phyloP scores from a whole-genome alignment of 352 stramenopile species.

The Plasmopara muralis region DNA sequence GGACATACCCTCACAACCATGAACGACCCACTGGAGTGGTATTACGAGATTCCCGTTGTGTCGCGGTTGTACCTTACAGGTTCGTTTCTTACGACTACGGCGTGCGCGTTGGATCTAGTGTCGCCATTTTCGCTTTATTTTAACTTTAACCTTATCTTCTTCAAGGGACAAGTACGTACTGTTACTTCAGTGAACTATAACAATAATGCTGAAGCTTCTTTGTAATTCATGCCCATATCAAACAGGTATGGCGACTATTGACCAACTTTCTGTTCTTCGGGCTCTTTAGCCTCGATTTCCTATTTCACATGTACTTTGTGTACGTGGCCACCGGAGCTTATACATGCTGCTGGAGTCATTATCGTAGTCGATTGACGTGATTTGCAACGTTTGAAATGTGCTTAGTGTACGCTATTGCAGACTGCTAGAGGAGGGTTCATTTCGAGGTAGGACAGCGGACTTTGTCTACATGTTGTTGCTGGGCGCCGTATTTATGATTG shows the following conservation, averaged over 20 bases:
- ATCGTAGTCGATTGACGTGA: constrained; percentile 3
- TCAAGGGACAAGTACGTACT: constrained; percentile 89
- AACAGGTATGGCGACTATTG: constrained; percentile 91
- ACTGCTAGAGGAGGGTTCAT: constrained; percentile 97
- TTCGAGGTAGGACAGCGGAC: constrained; percentile 93
- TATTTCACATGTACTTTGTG: constrained; percentile 99
- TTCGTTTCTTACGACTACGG: constrained; percentile 95
- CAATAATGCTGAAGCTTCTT: background rate
- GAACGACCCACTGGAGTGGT: constrained; percentile 92
- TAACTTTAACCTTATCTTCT: constrained; percentile 95
- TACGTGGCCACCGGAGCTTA: constrained; percentile 38
- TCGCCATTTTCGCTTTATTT: constrained; percentile 95
- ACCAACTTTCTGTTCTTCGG: constrained; percentile 99
- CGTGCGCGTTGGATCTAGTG: constrained; percentile 95
- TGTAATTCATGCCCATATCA: background rate
- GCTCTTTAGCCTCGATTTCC: constrained; percentile 97
- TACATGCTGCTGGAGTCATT: no score
- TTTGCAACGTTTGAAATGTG: constrained; percentile 6
- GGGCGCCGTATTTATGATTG: constrained; percentile 91
- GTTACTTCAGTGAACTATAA: background rate
- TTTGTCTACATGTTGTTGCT: constrained; percentile 99
- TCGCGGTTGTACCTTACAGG: constrained; percentile 96
- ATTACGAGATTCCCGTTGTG: constrained; percentile 98
- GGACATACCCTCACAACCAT: constrained; percentile 25
- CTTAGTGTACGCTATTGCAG: constrained; percentile 90